Evolutionary conservation across 1,284 basidiomycete genomes (phyloP), one percentile per base, ranked within the genome.

Genomic region (Trichosporon sp.): DNA sequence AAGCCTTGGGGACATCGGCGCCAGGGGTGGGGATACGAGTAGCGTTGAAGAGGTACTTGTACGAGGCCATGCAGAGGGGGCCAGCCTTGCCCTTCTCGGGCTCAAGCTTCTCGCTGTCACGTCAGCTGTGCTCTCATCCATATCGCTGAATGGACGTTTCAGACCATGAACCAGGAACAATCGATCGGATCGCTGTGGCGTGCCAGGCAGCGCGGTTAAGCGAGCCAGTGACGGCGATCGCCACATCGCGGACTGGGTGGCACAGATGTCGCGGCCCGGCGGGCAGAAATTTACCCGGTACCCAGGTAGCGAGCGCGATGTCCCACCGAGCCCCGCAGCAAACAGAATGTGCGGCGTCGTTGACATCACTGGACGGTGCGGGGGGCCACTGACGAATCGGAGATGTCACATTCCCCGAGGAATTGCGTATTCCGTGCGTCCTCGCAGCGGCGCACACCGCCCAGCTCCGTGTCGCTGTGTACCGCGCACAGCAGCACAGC

Each of bases 11-110:
- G 0, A 89, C 91, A 80, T 99, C 96, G 8, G 90, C 88, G 0
- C 92, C 91, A 75, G 91, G 90, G 67, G 86, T 87, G 3, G 96
- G 97, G 80, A 95, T 91, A 31, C 96, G 90, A 58, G 87, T 89
- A 3, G 94, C 86, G 83, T 98, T 97, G 88, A 99, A 98, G 87
- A 95, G 87, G 90, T 93, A 95, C 82, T 93, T 90, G 88, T 96
- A 98, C n/a, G 93, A 94, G 2, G 86, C 87, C 92, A 96, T 96
- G 84, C 92, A 92, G n/a, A 99, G 85, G 1, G 95, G 93, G 18
- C 87, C 86, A 0, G 89, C 88, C 66, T 90, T 90, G 62, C 91
- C 88, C 83, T 90, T 94, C 79, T 99, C 96, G 1, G 96, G 96
- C 80, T 95, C 92, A 21, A 99, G 88, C 69, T 87, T 85, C 73